Base-by-base conservation (phyloP, 2,329 filamentous ascomycete genomes). In the Capronia americana region DNA sequence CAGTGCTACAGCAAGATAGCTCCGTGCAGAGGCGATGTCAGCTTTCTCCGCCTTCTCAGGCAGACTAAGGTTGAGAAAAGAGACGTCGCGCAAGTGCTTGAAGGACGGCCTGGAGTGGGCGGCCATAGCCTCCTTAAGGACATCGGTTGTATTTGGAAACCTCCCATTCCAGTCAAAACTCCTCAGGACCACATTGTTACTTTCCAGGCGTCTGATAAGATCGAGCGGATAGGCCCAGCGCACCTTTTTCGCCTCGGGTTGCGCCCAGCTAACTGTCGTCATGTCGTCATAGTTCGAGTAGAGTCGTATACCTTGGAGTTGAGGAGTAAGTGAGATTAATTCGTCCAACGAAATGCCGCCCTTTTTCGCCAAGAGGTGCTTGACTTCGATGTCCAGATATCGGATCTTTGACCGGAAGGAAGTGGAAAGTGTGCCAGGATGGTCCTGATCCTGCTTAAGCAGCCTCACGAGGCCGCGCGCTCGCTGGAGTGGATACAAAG, bases 381-480 rank as follows among this genome's bases (percentile, higher is more conserved):
- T 85, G 11, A 90, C 87, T 73, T 95, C 89, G 56, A 96, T 81
- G 65, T 87, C 86, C 24, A 97, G 79, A 7, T 85, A 83, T 73
- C 89, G 86, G 57, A 95, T 84, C 79, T 93, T 96, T 71, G 83
- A 83, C 48, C 85, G 83, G 75, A 94, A 94, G 68, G 91, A 88
- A 24, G 60, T 66, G 14, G 53, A 50, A 26, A 63, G 23, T 2
- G 78, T 75, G n/a, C 24, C 48, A 14, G 30, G 48, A 17, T n/a
- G 28, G 4, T 80, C 77, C 14, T 80, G 80, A 23, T 86, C 81
- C 17, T 81, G 78, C n/a, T 85, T 82, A 8, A 95, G 82, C 41
- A 89, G 79, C 28, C 81, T 74, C 17, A 85, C 73, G 23, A 87
- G 75, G 46, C 79, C 76, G 68, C 82, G 82, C 12, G 80, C 80